A percentile compares a stretch with the other conserved stretches of the same genome.
Evolutionary conservation across 495 filamentous ascomycete species (phyloP).

Genomic region (Penicillium odoratum): DNA sequence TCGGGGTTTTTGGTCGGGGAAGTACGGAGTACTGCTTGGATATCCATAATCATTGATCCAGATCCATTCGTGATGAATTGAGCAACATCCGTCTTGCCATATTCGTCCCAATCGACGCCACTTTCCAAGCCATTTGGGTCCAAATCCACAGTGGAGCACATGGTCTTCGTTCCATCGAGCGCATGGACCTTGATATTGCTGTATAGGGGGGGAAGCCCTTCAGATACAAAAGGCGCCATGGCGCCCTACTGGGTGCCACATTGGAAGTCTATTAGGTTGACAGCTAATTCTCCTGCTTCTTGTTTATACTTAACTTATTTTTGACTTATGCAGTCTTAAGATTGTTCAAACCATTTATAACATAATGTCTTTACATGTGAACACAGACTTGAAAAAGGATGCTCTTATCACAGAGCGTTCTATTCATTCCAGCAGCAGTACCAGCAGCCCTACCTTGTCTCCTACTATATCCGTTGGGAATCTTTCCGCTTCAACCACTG

Average conservation of each 20-base stretch:
- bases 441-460: constrained; percentile 4
- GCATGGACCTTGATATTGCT: constrained; percentile 15
- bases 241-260: constrained; percentile 7
- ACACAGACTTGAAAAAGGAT: constrained; percentile 13
- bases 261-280: neutral
- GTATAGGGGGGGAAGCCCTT: constrained; percentile 17
- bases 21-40: neutral
- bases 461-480: constrained; percentile 19
- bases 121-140: constrained; percentile 15
- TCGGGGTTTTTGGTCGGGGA: neutral
- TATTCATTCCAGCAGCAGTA: constrained; percentile 16
- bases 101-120: constrained; percentile 21
- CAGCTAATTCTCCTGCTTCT: neutral
- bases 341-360: constrained; percentile 5
- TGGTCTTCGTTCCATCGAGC: constrained; percentile 21
- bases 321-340: neutral
- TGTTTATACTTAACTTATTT: constrained; percentile 11
- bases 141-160: constrained; percentile 32
- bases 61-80: constrained; percentile 9
- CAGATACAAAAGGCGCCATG: constrained; percentile 19
- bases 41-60: constrained; percentile 8
- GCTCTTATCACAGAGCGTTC: constrained; percentile 16
- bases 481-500: constrained; percentile 10
- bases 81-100: constrained; percentile 16
- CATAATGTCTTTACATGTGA: constrained; percentile 12